Evolutionary conservation across 306 rosid species (phyloP), one percentile per base, ranked within the genome.

Genomic region (Vigna nakashimae): DNA sequence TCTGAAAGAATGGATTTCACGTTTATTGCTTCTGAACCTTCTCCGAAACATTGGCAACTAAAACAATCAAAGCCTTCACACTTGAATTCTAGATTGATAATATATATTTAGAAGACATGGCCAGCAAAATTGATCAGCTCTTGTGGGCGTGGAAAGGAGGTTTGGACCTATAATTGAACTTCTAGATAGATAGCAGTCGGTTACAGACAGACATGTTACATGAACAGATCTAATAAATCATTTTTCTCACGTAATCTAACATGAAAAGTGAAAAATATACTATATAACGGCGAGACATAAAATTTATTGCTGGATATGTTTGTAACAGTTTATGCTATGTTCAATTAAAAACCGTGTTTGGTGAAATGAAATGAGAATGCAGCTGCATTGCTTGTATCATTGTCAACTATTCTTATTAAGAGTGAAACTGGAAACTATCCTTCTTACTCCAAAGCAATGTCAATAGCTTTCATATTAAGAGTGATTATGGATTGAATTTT

Each of bases 131-230:
- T 51, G 64, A 64, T 18, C 63, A 13, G 11, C 52, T 63, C 56
- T 58, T 64, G 10, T 18, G 7, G 10, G n/a, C 28, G 51, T 63
- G 50, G 64, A 75, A 75, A 63, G 5, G 3, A 63, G 14, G 50
- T 49, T 15, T 50, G 15, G 38, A 59, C 71, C 71, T 36, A 17
- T 62, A 26, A 59, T 45, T 63, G 40, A 36, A 9, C 80, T 65
- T 76, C 80, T 36, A 52, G 73, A 76, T 64, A 9, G 26, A 30
- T 32, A 57, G 34, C 22, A 22, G 28, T 53, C 12, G 2, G 10
- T 42, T 15, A 4, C 16, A 0, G 18, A 4, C 16, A 0, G 18
- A 56, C 30, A 53, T 17, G 28, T 53, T 7, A 7, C 16, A 9
- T 1, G 22, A 22, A 56, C 20, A 9, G 59, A 53, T 53, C 52